phyloP scores from a whole-genome alignment of 805 yeast species.

The Cyberlindnera maritima region DNA sequence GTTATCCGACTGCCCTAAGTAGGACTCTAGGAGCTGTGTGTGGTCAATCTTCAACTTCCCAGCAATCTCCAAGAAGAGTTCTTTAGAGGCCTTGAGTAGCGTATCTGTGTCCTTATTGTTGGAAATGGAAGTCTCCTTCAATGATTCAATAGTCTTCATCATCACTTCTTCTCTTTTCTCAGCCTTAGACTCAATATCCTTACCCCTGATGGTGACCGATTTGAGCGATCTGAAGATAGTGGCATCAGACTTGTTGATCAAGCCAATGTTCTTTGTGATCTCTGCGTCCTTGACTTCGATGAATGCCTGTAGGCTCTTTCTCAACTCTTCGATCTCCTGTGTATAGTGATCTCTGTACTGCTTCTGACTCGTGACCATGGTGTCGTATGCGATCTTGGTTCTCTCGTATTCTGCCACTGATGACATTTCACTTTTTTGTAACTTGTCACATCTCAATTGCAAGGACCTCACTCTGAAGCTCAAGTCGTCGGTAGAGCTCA shows the following conservation, averaged over 20 bases:
- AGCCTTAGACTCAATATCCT: conserved; percentile 48
- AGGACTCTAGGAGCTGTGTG: conserved; percentile 19
- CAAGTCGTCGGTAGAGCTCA: conserved; percentile 45
- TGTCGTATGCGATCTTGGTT: conserved; percentile 56
- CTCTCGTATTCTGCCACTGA: conserved; percentile 52
- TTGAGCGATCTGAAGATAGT: conserved; percentile 50
- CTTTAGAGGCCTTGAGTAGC: conserved; percentile 45
- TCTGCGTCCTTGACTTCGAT: conserved; percentile 35
- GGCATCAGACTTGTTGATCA: conserved; percentile 44
- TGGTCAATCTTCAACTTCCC: conserved; percentile 31
- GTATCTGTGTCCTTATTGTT: conserved; percentile 49
- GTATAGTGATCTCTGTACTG: conserved; percentile 50
- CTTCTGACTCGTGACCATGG: conserved; percentile 47
- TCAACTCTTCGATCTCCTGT: conserved; percentile 39
- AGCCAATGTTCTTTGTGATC: conserved; percentile 34
- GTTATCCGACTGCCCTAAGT: conserved; percentile 27
- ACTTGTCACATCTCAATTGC: conserved; percentile 45
- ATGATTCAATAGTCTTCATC: conserved; percentile 39
- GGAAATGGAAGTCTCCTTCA: conserved; percentile 42
- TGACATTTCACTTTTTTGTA: conserved; percentile 44
- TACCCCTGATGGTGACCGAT: conserved; percentile 44
- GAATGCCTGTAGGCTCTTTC: conserved; percentile 35
- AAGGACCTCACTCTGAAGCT: conserved; percentile 48
- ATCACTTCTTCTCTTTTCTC: conserved; percentile 44
- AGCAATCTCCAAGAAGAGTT: conserved; percentile 40